Base-by-base conservation (phyloP, 441 rosid genomes). In the Iberis amara region DNA sequence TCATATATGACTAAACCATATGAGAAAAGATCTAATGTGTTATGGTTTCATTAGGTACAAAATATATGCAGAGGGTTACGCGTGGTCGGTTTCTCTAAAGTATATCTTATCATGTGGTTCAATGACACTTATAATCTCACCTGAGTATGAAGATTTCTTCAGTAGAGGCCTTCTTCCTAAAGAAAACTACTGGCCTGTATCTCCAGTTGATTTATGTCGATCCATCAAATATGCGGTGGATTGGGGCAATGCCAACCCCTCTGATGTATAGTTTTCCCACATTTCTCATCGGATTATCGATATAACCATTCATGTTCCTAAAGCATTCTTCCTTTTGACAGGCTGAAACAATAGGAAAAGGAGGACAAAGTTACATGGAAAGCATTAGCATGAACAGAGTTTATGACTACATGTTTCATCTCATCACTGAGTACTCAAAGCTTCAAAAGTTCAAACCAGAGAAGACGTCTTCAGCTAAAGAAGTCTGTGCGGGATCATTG, bases 41-140 rank as follows among this genome's bases (percentile, higher is more conserved):
- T 39, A 39, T 46, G 11, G 11, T 18, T 48, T 40, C 23, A 11
- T 42, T 52, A 84, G 96, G 71, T 90, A 90, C 66, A 86, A 84
- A 66, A 86, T 90, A 55, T 90, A 90, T 54, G 96, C 98, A 5
- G 98, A 90, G 75, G 98, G 98, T 55, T 86, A 61, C 57, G 94
- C 96, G 7, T 86, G 98, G 98, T 86, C 98, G 11, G 98, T 90
- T 57, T 86, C 94, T 73, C 73, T 90, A 64, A 90, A 90, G 71
- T 90, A 90, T 55, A 86, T 90, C 44, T 12, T 90, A 46, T 73
- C 98, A 4, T 90, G 98, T 47, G 89, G 91, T 59, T 85, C 96
- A 9, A 71, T 83, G 54, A 58, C 94, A 28, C 78, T 90, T 8
- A 73, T 86, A 49, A 83, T 90, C 66, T 58, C 96, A 48, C 88